These are phyloP conservation scores for Sporothrix luriei DNA, from an alignment of 2,329 filamentous ascomycete genomes.

Conservation along the genomic window DNA sequence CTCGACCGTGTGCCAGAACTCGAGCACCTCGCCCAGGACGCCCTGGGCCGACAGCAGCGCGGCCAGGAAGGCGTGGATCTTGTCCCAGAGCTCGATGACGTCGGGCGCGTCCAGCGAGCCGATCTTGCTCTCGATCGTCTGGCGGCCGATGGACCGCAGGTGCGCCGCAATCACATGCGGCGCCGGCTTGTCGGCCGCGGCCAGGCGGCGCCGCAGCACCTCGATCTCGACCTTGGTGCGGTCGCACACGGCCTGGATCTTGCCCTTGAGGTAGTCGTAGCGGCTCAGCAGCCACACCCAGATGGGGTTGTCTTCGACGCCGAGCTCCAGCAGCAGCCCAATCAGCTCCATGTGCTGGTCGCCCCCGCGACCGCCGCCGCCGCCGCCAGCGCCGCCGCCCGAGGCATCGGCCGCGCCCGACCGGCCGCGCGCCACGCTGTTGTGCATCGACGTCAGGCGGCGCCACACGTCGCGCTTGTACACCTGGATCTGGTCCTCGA, in stretches of 20 bases:
- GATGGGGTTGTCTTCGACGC: constrained; percentile 93
- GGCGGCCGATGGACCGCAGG: constrained; percentile 71
- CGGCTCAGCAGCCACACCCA: constrained; percentile 93
- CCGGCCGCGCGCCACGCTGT: constrained; percentile 44
- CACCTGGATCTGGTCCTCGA: constrained; percentile 78
- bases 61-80: constrained; percentile 72
- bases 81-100: constrained; percentile 90
- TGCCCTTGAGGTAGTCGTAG: constrained; percentile 85
- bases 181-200: constrained; percentile 66
- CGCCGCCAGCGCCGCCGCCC: constrained; percentile 47
- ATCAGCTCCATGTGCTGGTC: constrained; percentile 92
- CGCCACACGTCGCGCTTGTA: constrained; percentile 93
- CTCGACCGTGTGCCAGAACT: constrained; percentile 91
- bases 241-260: constrained; percentile 77
- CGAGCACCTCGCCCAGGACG: constrained; percentile 82
- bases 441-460: constrained; percentile 70
- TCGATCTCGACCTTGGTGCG: constrained; percentile 92
- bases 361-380: constrained; percentile 65
- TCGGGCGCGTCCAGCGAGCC: constrained; percentile 75
- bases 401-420: not conserved
- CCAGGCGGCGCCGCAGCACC: constrained; percentile 79
- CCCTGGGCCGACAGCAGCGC: constrained; percentile 77
- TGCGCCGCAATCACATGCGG: constrained; percentile 71
- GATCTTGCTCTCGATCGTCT: constrained; percentile 62
- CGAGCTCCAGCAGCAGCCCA: constrained; percentile 82